Conservation (phyloP, 176 grass and related monocot genomes). For the Luzula sylvatica region DNA sequence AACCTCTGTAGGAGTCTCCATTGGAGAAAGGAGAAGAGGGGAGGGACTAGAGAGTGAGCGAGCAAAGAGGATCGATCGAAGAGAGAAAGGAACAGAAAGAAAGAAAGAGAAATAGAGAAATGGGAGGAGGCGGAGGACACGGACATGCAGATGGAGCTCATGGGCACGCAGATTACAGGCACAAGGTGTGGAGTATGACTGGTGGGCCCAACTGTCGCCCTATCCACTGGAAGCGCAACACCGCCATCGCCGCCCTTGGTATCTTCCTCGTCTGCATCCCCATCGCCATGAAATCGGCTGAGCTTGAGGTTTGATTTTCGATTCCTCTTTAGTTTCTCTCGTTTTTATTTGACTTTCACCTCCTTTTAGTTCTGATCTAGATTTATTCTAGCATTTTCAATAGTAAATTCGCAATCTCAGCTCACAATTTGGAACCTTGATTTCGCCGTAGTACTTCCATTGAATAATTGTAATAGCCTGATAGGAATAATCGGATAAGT, state of each 20-base stretch:
- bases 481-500: too few species aligned
- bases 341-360: neutral
- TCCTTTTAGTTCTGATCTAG: conserved; percentile 7
- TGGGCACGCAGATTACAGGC: conserved; percentile 58
- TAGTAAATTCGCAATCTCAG: too few species aligned
- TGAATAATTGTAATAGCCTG: too few species aligned
- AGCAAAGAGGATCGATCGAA: neutral
- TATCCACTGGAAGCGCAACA: conserved; percentile 95
- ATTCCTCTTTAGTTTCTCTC: neutral
- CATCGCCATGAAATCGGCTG: conserved; percentile 87
- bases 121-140: conserved; percentile 10
- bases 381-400: too few species aligned
- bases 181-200: conserved; percentile 98
- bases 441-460: neutral
- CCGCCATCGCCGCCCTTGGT: conserved; percentile 84
- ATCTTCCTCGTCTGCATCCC: conserved; percentile 86
- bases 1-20: too few species aligned
- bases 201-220: conserved; percentile 96
- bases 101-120: conserved; percentile 17
- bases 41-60: too few species aligned
- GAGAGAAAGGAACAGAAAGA: neutral
- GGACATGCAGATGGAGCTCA: conserved; percentile 27
- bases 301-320: conserved; percentile 58
- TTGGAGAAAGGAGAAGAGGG: too few species aligned
- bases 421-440: too few species aligned